Base-by-base conservation (phyloP, 208 protist genomes). In the Leishmania aethiopica region DNA sequence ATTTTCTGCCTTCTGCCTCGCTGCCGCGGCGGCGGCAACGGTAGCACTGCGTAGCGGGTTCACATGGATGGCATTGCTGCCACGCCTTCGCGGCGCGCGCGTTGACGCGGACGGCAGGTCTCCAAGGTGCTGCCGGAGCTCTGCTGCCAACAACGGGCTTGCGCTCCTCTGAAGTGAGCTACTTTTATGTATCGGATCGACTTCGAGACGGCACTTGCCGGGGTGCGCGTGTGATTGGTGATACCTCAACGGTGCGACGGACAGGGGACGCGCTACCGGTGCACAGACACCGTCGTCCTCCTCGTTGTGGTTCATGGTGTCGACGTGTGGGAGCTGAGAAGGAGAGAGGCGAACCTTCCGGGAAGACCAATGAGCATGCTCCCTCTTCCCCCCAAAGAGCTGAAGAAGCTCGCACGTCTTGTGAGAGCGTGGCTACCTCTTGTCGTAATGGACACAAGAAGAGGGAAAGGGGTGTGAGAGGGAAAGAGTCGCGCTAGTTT, bases 41-140 rank as follows among this genome's bases (percentile, higher is more conserved):
- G 73, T 77, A 55, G 35, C 42, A 37, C 35, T 75, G 71, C 60
- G 72, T 19, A n/a, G 45, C 7, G 62, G 81, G 57, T 75, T 47
- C 2, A 85, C 37, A 71, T 81, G 51, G 13, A 85, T 40, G 57
- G 71, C 40, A 60, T 77, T 45, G 64, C 80, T 73, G 32, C 53
- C 35, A 17, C 37, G 25, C 59, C 59, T 25, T 66, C 28, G 32
- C 53, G 78, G 1, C 37, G 66, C 40, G 32, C 10, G 3, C 17
- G 22, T 10, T 35, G 66, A 72, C 19, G 40, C 32, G 37, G 66
- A 47, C 40, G 37, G 66, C 40, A 49, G 19, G 5, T 78, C 75
- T 40, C 10, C 57, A 28, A 47, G 25, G 37, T 84, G 59, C 15
- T 80, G 32, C 25, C 67, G 60, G 75, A 57, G 67, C 28, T 67